Base-by-base conservation (phyloP, 495 filamentous ascomycete genomes). In the Penicillium ucsense region DNA sequence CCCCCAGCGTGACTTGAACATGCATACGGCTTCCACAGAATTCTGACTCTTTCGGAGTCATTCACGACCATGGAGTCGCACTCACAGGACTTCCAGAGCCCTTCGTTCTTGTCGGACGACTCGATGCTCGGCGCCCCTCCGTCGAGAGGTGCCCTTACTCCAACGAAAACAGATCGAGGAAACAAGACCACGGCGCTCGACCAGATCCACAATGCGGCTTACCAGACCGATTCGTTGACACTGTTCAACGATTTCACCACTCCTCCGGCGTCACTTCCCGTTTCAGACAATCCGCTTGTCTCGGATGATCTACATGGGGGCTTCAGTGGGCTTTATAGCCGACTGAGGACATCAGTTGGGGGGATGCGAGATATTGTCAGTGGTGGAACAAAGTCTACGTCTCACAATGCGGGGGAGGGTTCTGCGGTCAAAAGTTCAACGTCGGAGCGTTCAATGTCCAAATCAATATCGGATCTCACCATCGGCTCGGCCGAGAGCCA, bases 171-270 rank as follows among this genome's bases (percentile, higher is more conserved):
- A 45, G 85, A 89, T 60, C 82, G 77, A 58, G 84, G 86, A 45
- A 78, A 79, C 10, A 74, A 89, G 12, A 76, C 84, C 12, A 77
- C 86, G 46, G 74, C 84, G 9, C 77, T 96, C 33, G 86, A 92
- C 63, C 80, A 86, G 45, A 94, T 95, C 33, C 89, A 96, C 66
- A 86, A 67, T 10, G 73, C 84, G 20, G 87, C 89, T 5, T 90
- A 84, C 53, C 85, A 86, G 51, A 84, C 86, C 8, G 84, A 83
- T 32, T 74, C 78, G 33, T 71, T 94, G 8, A 95, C 88, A 7
- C 88, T 86, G 12, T 96, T 96, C 67, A 89, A 90, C 64, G 89
- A 94, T 41, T 87, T 92, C 47, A 73, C 73, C 0, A 68, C 63
- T 38, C 75, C 73, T 7, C 73, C 74, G 4, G 60, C 57, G 27